phyloP scores from a whole-genome alignment of 2,329 filamentous ascomycete species.

The Beauveria sp. region DNA sequence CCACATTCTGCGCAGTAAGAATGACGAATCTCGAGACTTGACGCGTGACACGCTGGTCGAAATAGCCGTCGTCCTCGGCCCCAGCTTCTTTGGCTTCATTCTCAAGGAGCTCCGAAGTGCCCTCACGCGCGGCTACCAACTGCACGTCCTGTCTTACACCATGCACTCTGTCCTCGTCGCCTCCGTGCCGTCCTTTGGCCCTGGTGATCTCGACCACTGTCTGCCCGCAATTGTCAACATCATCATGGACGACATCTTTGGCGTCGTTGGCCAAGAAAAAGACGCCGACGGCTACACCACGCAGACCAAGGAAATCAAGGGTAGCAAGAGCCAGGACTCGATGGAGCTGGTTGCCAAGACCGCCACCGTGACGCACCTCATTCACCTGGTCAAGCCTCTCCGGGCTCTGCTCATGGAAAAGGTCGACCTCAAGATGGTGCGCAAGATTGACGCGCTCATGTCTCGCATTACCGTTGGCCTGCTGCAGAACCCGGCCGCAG shows the following conservation, averaged over 20 bases:
- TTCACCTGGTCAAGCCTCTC: slow-evolving; percentile 69
- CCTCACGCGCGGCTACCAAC: slow-evolving; percentile 77
- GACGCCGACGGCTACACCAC: slow-evolving; percentile 92
- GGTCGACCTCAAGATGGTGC: slow-evolving; percentile 72
- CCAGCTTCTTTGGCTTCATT: slow-evolving; percentile 84
- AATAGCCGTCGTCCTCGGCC: slow-evolving; percentile 72
- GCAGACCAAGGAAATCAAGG: slow-evolving; percentile 96
- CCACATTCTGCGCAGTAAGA: slow-evolving; percentile 83
- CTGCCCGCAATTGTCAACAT: slow-evolving; percentile 69
- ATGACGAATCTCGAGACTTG: slow-evolving; percentile 84
- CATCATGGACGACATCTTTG: slow-evolving; percentile 97
- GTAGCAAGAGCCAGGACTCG: slow-evolving; percentile 95
- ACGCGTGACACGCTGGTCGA: slow-evolving; percentile 81
- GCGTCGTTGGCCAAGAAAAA: slow-evolving; percentile 86
- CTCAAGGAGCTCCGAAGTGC: slow-evolving; percentile 82
- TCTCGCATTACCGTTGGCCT: slow-evolving; percentile 77
- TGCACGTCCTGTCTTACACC: slow-evolving; percentile 92
- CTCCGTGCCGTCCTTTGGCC: slow-evolving; percentile 61
- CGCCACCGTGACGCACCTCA: slow-evolving; percentile 66
- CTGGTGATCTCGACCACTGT: slow-evolving; percentile 87
- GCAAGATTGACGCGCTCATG: slow-evolving; percentile 85
- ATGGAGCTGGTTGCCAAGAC: slow-evolving; percentile 88
- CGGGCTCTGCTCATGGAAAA: slow-evolving; percentile 75
- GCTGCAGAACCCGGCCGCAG: slow-evolving; percentile 70
- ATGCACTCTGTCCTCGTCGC: slow-evolving; percentile 84